Evolutionary conservation across 2,329 filamentous ascomycete species (phyloP).

Genomic region (Cryphonectria carpinicola): DNA sequence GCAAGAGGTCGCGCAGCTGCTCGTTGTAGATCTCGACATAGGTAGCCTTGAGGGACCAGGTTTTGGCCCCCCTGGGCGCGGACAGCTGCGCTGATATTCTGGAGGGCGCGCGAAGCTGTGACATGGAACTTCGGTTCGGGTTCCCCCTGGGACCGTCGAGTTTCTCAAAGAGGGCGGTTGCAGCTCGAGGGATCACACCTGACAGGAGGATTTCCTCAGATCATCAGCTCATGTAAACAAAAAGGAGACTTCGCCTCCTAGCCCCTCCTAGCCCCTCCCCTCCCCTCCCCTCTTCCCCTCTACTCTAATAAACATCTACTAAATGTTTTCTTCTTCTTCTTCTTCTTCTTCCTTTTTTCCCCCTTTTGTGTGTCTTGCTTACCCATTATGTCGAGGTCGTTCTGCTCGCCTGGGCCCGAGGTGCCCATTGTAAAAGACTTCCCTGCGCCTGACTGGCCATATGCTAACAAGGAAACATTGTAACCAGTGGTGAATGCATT

Average conservation of each 20-base stretch:
- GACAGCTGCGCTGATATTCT: constrained; percentile 69
- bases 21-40: constrained; percentile 99
- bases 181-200: constrained; percentile 96
- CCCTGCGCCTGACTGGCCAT: constrained; percentile 95
- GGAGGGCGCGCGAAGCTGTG: constrained; percentile 78
- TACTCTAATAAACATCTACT: neutral
- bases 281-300: neutral
- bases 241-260: neutral
- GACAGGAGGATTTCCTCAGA: constrained; percentile 15
- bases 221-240: constrained; percentile 25
- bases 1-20: constrained; percentile 84
- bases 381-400: constrained; percentile 76
- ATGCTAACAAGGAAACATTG: constrained; percentile 96
- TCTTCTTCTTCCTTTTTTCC: no score
- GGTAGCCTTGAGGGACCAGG: constrained; percentile 89
- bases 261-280: neutral
- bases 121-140: constrained; percentile 67
- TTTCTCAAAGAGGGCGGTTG: constrained; percentile 83
- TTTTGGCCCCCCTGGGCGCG: constrained; percentile 64
- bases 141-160: constrained; percentile 62
- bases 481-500: constrained; percentile 91
- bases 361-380: constrained; percentile 42
- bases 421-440: constrained; percentile 99
- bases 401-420: constrained; percentile 79
- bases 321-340: no score